Base-by-base conservation (phyloP, 352 stramenopile species). In the Phytophthora cryptogea region DNA sequence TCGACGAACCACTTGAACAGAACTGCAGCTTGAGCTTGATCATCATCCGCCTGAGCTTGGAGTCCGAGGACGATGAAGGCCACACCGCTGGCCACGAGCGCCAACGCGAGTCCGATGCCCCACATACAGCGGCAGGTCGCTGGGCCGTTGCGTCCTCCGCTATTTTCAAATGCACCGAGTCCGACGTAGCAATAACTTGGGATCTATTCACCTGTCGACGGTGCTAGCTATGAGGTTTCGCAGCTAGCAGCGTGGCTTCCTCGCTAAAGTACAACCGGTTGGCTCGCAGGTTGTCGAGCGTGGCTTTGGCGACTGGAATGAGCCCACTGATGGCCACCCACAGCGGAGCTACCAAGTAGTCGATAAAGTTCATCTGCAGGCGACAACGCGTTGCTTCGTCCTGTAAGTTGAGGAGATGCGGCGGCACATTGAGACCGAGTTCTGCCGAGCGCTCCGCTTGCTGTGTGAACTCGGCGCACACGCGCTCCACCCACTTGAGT, bases 311-410 rank as follows among this genome's bases (percentile, higher is more conserved):
- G 10, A 76, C 78, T 1, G 81, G 81, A 39, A 93, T 31, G 51
- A 93, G 83, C 36, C 63, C 46, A 8, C 68, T 68, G 44, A 93
- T 83, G 2, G 80, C 49, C 32, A 74, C 82, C 83, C 83, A 93
- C 20, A 93, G 58, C 41, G 83, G 83, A 13, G 78, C 68, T 31
- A 93, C 83, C 41, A 93, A 74, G 65, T 93, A 93, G 64, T 93
- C 82, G 63, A 93, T 89, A 48, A 93, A 93, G 67, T 93, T 93
- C 54, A 93, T 82, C 51, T 93, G 81, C 32, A 93, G 56, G 4
- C 80, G 79, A 36, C 63, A 86, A 23, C 80, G 79, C 26, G 72
- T 78, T 2, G 59, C 68, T 50, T 90, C 78, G 30, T 90, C 76
- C n/a, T 93, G 73, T 52, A 92, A 52, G 32, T 90, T 88, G 48